phyloP scores from a whole-genome alignment of 805 yeast species.

The Lipomyces chichibuensis region DNA sequence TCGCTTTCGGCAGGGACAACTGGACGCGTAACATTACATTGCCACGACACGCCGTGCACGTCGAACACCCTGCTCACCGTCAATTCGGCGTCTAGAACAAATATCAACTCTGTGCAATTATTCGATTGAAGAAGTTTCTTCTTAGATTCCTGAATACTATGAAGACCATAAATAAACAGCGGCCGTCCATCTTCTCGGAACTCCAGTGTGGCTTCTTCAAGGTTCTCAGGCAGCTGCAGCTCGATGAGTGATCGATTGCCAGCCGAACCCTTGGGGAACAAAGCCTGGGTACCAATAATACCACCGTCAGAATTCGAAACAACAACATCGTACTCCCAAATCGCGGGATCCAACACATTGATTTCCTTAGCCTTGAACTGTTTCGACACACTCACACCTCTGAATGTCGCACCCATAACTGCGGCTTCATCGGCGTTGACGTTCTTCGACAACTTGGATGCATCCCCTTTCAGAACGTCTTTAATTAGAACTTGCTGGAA shows the following conservation, averaged over 20 bases:
- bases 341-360: slow-evolving; percentile 58
- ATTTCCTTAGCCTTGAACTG: slow-evolving; percentile 67
- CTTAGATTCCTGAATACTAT: slow-evolving; percentile 20
- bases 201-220: slow-evolving; percentile 14
- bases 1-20: slow-evolving; percentile 40
- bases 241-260: slow-evolving; percentile 19
- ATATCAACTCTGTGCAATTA: slow-evolving; percentile 24
- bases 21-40: slow-evolving; percentile 36
- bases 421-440: slow-evolving; percentile 97
- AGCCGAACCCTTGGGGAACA: slow-evolving; percentile 57
- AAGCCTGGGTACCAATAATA: slow-evolving; percentile 34
- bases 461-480: slow-evolving; percentile 48
- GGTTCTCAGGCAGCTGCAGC: slow-evolving; percentile 15
- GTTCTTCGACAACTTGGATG: slow-evolving; percentile 68
- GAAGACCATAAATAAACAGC: slow-evolving; percentile 15
- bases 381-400: slow-evolving; percentile 75
- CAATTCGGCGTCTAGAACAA: slow-evolving; percentile 26
- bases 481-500: slow-evolving; percentile 59
- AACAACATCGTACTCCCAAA: slow-evolving; percentile 53
- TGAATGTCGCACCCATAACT: slow-evolving; percentile 83
- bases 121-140: slow-evolving; percentile 11
- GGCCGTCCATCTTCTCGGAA: slow-evolving; percentile 21
- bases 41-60: slow-evolving; percentile 18
- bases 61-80: slow-evolving; percentile 26
- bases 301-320: slow-evolving; percentile 39